These are phyloP conservation scores for Wilcoxina mikolae DNA, from an alignment of 495 filamentous ascomycete genomes.

Conservation along the genomic window DNA sequence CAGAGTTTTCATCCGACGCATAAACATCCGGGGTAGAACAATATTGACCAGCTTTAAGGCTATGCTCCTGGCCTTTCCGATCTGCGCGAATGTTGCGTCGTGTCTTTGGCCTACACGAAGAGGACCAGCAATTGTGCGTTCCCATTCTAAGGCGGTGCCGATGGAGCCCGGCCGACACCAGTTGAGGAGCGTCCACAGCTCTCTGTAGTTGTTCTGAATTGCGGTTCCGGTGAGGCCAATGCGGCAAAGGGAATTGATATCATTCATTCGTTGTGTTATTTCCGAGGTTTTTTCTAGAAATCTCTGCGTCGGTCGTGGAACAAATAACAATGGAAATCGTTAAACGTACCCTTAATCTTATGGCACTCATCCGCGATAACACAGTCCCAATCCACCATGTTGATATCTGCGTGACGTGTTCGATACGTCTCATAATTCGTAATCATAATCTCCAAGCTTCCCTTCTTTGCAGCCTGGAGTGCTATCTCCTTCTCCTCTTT, in stretches of 20 bases:
- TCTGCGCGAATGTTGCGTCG: constrained; percentile 71
- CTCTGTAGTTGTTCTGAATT: constrained; percentile 96
- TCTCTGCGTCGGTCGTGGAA: constrained; percentile 1
- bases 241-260: constrained; percentile 80
- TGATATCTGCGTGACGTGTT: constrained; percentile 56
- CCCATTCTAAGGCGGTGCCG: constrained; percentile 68
- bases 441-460: constrained; percentile 73
- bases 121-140: constrained; percentile 56
- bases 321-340: too few relatives aligned
- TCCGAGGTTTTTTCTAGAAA: constrained; percentile 47
- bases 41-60: constrained; percentile 77
- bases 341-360: constrained; percentile 49
- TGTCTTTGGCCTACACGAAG: constrained; percentile 80
- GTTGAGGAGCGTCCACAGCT: constrained; percentile 90
- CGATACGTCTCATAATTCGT: constrained; percentile 88
- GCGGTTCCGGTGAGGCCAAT: constrained; percentile 93
- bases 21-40: constrained; percentile 79
- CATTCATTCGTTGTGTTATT: constrained; percentile 75
- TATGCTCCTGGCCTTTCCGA: constrained; percentile 65
- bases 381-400: constrained; percentile 84
- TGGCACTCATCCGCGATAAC: constrained; percentile 97
- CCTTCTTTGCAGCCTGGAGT: constrained; percentile 56
- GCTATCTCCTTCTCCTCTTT: constrained; percentile 50
- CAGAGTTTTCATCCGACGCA: constrained; percentile 81
- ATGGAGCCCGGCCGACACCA: constrained; percentile 90